Conservation (phyloP, 2,329 filamentous ascomycete genomes). For the Fusarium burgessii region DNA sequence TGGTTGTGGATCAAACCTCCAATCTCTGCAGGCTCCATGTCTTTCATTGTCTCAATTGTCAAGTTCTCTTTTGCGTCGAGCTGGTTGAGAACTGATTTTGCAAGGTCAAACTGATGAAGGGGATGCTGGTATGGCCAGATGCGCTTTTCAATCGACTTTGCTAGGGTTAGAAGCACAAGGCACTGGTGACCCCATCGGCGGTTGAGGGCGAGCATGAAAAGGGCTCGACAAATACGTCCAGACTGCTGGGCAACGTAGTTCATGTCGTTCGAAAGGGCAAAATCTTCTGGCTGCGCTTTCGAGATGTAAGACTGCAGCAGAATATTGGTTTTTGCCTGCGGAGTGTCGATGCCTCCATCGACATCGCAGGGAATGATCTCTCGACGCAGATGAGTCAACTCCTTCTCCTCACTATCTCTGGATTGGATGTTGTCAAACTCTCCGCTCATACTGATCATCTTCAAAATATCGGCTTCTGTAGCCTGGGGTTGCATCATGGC, state of each 20-base stretch:
- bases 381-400: conserved; percentile 79
- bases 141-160: conserved; percentile 96
- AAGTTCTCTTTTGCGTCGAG: conserved; percentile 83
- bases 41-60: conserved; percentile 85
- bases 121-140: conserved; percentile 97
- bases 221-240: conserved; percentile 89
- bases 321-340: conserved; percentile 96
- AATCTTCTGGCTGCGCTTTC: conserved; percentile 87
- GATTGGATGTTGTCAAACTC: conserved; percentile 98
- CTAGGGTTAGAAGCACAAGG: conserved; percentile 87
- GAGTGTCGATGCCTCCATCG: conserved; percentile 74
- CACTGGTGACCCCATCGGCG: conserved; percentile 97
- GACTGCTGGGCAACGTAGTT: conserved; percentile 97
- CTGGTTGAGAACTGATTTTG: conserved; percentile 83
- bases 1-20: conserved; percentile 92
- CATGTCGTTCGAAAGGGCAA: conserved; percentile 90
- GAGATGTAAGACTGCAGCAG: conserved; percentile 95
- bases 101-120: conserved; percentile 92
- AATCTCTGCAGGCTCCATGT: conserved; percentile 94
- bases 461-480: conserved; percentile 90
- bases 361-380: conserved; percentile 83
- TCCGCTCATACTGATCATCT: conserved; percentile 97
- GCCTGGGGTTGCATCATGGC: conserved; percentile 88
- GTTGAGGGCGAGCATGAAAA: conserved; percentile 98
- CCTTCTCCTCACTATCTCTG: conserved; percentile 88